A percentile compares a stretch with the other conserved stretches of the same genome.
Conservation (phyloP, 2,329 filamentous ascomycete species). For the Exophiala dermatitidis region DNA sequence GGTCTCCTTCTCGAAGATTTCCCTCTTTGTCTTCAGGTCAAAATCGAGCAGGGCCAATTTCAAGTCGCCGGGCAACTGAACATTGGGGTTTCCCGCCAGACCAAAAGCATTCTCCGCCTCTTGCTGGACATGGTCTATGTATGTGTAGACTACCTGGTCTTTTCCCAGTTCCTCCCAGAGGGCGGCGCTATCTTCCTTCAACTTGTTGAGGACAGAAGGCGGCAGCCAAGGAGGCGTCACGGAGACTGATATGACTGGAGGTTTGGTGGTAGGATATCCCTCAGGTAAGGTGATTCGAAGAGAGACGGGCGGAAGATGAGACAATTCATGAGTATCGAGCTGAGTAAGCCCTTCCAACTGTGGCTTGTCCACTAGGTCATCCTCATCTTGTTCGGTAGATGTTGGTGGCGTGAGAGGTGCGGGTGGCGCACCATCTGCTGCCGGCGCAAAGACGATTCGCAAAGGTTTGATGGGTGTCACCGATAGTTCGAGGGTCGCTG, state of each 20-base stretch:
- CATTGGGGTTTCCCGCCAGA: conserved; percentile 35
- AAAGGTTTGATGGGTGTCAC: conserved; percentile 50
- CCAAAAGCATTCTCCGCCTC: conserved; percentile 50
- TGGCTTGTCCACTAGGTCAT: conserved; percentile 17
- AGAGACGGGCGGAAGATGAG: conserved; percentile 50
- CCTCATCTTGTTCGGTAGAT: conserved; percentile 33
- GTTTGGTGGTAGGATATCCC: conserved; percentile 48
- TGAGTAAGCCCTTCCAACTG: conserved; percentile 1
- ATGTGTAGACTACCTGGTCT: conserved; percentile 51
- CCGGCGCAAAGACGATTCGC: conserved; percentile 38
- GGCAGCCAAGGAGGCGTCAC: conserved; percentile 50
- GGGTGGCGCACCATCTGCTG: conserved; percentile 32
- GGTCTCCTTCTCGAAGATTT: conserved; percentile 72
- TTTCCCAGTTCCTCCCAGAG: conserved; percentile 56
- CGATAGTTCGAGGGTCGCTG: conserved; percentile 49
- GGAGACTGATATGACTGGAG: conserved; percentile 46
- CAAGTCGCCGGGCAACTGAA: conserved; percentile 41
- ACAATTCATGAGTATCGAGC: conserved; percentile 37
- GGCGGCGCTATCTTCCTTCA: conserved; percentile 42
- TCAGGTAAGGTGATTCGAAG: conserved; percentile 48
- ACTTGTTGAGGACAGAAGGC: conserved; percentile 35
- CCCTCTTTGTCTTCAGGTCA: conserved; percentile 65
- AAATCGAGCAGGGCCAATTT: conserved; percentile 71
- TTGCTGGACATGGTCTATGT: conserved; percentile 55
- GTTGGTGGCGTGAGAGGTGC: conserved; percentile 37